phyloP scores from a whole-genome alignment of 2,329 filamentous ascomycete genomes.

The Beauveria varroae region DNA sequence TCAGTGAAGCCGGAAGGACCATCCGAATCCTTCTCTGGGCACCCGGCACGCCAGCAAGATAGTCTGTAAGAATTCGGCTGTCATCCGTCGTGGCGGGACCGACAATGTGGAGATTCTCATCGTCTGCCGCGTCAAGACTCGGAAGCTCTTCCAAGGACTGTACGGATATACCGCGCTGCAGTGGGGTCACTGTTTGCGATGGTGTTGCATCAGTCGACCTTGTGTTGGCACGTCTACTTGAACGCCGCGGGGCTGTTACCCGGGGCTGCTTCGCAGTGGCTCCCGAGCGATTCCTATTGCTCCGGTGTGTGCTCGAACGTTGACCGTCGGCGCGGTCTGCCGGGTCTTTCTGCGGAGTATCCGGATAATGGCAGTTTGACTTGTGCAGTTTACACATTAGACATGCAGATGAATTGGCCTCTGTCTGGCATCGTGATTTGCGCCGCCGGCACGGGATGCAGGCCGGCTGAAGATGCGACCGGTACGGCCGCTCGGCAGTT shows the following conservation, averaged over 20 bases:
- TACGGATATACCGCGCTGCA: too few species aligned
- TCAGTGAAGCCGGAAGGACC: constrained; percentile 23
- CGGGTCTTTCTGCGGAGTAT: not conserved
- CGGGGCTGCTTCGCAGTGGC: not conserved
- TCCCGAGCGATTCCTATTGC: not conserved
- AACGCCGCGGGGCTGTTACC: not conserved
- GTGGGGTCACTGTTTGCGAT: not conserved
- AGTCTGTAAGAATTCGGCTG: constrained; percentile 53
- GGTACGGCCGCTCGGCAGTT: constrained; percentile 39
- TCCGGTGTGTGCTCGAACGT: not conserved
- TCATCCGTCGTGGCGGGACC: constrained; percentile 53
- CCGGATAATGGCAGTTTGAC: constrained; percentile 48
- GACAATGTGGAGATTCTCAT: constrained; percentile 44
- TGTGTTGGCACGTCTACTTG: not conserved
- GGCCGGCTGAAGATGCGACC: constrained; percentile 54
- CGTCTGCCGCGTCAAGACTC: constrained; percentile 24
- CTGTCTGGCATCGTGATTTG: constrained; percentile 54
- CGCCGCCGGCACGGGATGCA: constrained; percentile 53
- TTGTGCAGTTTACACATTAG: constrained; percentile 51
- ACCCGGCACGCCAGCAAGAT: constrained; percentile 34
- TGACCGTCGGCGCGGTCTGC: not conserved
- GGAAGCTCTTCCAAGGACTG: not conserved
- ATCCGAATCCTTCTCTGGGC: constrained; percentile 22
- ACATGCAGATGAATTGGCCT: constrained; percentile 43
- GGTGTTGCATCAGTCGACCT: too few species aligned